Conservation (phyloP, 352 stramenopile species). For the Globisporangium ultimum region DNA sequence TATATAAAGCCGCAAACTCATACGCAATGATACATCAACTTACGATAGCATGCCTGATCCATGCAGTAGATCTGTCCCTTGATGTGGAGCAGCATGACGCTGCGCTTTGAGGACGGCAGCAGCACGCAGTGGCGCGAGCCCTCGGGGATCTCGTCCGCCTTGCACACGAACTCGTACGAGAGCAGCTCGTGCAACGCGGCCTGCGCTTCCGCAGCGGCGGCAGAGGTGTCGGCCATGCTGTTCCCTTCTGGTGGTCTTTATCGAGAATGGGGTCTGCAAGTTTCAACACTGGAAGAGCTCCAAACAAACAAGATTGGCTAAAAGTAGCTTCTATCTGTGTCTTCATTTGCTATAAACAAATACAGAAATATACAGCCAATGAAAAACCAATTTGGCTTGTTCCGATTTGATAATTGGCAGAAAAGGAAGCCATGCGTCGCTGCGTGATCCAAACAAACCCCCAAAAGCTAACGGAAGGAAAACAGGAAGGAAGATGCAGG, state of each 20-base stretch:
- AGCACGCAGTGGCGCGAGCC: constrained; percentile 50
- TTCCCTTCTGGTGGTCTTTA: constrained; percentile 1
- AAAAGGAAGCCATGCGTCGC: background rate
- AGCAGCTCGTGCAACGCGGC: constrained; percentile 32
- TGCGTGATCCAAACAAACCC: background rate
- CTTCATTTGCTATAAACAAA: background rate
- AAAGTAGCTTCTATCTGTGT: background rate
- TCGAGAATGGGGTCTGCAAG: background rate
- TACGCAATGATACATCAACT: constrained; percentile 9
- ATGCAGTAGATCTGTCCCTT: constrained; percentile 74
- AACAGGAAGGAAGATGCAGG: background rate
- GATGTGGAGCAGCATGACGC: constrained; percentile 68
- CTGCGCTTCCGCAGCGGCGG: constrained; percentile 5
- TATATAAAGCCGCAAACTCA: constrained; percentile 2
- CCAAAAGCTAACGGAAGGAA: background rate
- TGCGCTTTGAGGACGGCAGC: constrained; percentile 62
- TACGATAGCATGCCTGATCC: constrained; percentile 86
- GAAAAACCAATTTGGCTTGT: background rate
- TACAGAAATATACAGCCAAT: background rate
- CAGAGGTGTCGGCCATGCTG: background rate
- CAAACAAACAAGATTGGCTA: background rate
- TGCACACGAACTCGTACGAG: constrained; percentile 68
- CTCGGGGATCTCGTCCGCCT: constrained; percentile 49
- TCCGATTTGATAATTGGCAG: background rate
- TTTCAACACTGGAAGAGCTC: background rate